Evolutionary conservation across 306 rosid species (phyloP), one percentile per base, ranked within the genome.

Genomic region (Quercus berberidifolia): DNA sequence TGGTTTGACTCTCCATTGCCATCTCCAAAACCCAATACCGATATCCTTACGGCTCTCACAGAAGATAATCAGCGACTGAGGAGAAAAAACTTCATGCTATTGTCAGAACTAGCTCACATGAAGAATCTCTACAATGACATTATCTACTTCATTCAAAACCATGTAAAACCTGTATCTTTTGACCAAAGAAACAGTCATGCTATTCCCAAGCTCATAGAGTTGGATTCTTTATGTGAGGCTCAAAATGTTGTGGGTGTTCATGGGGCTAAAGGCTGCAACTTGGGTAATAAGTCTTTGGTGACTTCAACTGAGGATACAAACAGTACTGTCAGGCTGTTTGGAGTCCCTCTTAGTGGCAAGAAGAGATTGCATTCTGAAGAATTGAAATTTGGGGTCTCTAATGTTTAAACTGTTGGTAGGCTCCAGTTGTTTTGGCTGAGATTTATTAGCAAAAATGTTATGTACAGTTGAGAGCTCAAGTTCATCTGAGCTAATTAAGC

Each of bases 51-150:
- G 46, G 90, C 82, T 21, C 92, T 92, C 5, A 74, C 92, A 3
- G 92, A 90, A 64, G 97, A 92, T 64, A 92, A 92, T 60, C 93
- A 89, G 43, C 84, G 92, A 57, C 91, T 92, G 10, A 85, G 93
- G 49, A 88, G 85, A 59, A 90, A 88, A 82, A 92, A 92, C 83
- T 80, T 83, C 18, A 86, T 87, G 97, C 92, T 92, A 8, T 17
- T 89, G 41, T 92, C 97, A 10, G 94, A 92, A 78, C 93, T 92
- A 51, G 62, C 88, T 55, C 97, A 86, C 83, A 90, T 92, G 95
- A 92, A 85, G 93, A 89, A 74, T 60, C 97, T 92, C n/a, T 92
- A 92, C 88, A 88, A 85, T 73, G 93, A 92, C 79, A 92, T 92
- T 3, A 90, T 90, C 57, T 87, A 83, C 75, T 92, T 92, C 81